These are phyloP conservation scores for Saposhnikovia divaricata DNA, from an alignment of 129 eudicot species.

Conservation along the genomic window DNA sequence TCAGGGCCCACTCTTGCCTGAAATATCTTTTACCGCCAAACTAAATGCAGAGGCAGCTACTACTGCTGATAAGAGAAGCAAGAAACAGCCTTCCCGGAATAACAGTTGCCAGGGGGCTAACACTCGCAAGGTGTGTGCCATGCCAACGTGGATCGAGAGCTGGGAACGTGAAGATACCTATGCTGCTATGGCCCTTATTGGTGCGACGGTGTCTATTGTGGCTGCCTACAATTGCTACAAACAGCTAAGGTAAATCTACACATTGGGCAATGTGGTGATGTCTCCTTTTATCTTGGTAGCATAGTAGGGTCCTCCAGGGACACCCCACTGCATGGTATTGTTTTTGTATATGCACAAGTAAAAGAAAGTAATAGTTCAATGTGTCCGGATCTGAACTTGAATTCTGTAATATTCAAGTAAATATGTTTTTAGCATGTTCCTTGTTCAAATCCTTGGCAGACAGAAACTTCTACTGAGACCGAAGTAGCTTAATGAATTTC, in stretches of 20 bases:
- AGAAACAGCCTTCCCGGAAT: slow-evolving; percentile 42
- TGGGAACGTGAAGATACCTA: slow-evolving; percentile 98
- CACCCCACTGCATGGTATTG: neutral
- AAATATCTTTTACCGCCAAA: slow-evolving; percentile 23
- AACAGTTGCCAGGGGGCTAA: slow-evolving; percentile 34
- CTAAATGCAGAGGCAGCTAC: slow-evolving; percentile 16
- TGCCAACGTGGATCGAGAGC: slow-evolving; percentile 91
- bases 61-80: slow-evolving; percentile 33
- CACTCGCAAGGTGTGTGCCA: slow-evolving; percentile 48
- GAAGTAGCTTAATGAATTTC: neutral
- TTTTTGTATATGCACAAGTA: neutral
- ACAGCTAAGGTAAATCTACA: slow-evolving; percentile 27
- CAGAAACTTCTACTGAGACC: neutral
- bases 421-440: neutral
- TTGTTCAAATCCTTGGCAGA: neutral
- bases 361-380: neutral
- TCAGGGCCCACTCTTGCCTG: slow-evolving; percentile 38
- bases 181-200: slow-evolving; percentile 76
- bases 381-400: neutral
- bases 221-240: slow-evolving; percentile 75
- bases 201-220: slow-evolving; percentile 79
- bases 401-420: neutral
- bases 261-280: slow-evolving; percentile 17
- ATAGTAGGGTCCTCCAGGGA: neutral
- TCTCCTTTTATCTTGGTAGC: slow-evolving; percentile 21